These are phyloP conservation scores for Botryococcus braunii DNA, from an alignment of 163 green algal species.

Conservation along the genomic window DNA sequence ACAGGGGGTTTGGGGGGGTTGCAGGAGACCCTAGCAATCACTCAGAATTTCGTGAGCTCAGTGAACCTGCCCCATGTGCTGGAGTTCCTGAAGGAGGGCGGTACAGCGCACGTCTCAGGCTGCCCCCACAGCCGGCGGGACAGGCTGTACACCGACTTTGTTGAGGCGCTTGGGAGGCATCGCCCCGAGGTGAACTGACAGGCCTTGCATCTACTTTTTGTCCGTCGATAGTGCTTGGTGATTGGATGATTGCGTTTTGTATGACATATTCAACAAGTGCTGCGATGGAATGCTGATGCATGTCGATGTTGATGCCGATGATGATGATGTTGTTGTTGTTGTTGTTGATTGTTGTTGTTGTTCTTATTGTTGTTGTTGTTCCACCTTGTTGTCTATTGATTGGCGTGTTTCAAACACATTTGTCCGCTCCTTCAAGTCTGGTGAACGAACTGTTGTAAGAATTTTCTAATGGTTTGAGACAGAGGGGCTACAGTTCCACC, in stretches of 20 bases:
- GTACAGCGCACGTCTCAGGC: conserved; percentile 69
- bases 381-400: too few relatives aligned
- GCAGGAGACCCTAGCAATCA: conserved; percentile 72
- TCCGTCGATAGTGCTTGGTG: not conserved
- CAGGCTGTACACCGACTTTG: conserved; percentile 56
- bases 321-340: not conserved
- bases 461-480: too few relatives aligned
- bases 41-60: conserved; percentile 79
- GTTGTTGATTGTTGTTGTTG: too few relatives aligned
- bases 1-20: not conserved
- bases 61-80: conserved; percentile 59
- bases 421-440: too few relatives aligned
- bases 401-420: too few relatives aligned
- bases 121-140: conserved; percentile 33
- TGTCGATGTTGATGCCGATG: not conserved
- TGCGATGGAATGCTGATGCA: too few relatives aligned
- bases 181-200: conserved; percentile 32
- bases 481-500: too few relatives aligned
- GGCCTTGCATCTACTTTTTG: not conserved
- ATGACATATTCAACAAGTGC: not conserved
- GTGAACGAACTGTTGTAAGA: too few relatives aligned
- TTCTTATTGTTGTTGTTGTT: too few relatives aligned
- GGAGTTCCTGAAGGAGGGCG: conserved; percentile 39
- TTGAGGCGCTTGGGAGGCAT: conserved; percentile 35
- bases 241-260: not conserved